phyloP scores from a whole-genome alignment of 768 basidiomycete species.

The Phylloporus rhodoxanthus region DNA sequence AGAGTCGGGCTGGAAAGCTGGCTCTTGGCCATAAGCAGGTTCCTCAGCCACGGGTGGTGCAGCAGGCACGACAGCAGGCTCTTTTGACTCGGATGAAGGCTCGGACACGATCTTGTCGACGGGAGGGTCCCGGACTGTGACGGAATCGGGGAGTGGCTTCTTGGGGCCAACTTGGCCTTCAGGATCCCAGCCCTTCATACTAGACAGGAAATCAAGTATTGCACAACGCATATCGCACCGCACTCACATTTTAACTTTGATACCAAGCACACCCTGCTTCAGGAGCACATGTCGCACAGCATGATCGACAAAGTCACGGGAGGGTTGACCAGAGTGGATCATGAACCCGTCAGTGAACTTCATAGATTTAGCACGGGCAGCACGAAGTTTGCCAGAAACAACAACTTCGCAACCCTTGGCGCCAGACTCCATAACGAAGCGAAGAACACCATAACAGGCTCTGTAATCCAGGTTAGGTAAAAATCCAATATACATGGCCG shows the following conservation, averaged over 20 bases:
- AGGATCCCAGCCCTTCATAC: slow-evolving; percentile 96
- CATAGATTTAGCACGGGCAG: slow-evolving; percentile 99
- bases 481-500: background rate
- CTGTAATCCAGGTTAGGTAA: slow-evolving; percentile 33
- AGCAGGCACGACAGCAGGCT: slow-evolving; percentile 48
- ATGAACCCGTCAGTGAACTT: slow-evolving; percentile 99
- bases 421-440: slow-evolving; percentile 99
- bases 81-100: slow-evolving; percentile 85
- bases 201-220: slow-evolving; percentile 29
- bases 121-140: slow-evolving; percentile 83
- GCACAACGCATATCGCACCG: background rate
- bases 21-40: slow-evolving; percentile 29
- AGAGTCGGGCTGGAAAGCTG: slow-evolving; percentile 40
- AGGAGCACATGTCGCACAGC: slow-evolving; percentile 98
- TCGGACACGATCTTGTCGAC: slow-evolving; percentile 87
- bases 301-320: slow-evolving; percentile 92
- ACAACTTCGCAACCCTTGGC: slow-evolving; percentile 99
- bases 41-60: slow-evolving; percentile 53
- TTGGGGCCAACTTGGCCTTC: slow-evolving; percentile 84
- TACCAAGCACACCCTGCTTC: slow-evolving; percentile 97
- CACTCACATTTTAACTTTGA: slow-evolving; percentile 98
- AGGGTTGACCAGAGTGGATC: slow-evolving; percentile 98
- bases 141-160: slow-evolving; percentile 93
- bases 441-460: slow-evolving; percentile 99
- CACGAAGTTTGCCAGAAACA: slow-evolving; percentile 98